A percentile compares a stretch with the other conserved stretches of the same genome.
phyloP scores from a whole-genome alignment of 495 filamentous ascomycete species.

The Collariella sp. region DNA sequence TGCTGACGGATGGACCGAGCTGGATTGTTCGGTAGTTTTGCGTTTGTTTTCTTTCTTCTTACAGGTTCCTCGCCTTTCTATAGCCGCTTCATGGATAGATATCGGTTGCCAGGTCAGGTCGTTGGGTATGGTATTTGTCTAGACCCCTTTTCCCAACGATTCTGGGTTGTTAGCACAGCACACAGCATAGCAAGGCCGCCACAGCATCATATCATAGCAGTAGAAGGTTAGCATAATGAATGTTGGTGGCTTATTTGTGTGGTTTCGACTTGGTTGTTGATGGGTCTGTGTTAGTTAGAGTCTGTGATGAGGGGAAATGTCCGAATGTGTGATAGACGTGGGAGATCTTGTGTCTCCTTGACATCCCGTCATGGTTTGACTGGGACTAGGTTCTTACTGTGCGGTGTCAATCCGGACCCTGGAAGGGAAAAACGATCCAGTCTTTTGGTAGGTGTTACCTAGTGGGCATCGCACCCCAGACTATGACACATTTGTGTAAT shows the following conservation, averaged over 20 bases:
- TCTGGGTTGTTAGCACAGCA: neutral
- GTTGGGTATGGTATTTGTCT: neutral
- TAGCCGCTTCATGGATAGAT: constrained; percentile 3
- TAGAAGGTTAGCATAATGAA: neutral
- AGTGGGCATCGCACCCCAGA: too few species aligned
- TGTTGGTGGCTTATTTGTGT: neutral
- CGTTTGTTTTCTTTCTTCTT: neutral
- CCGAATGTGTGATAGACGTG: too few species aligned
- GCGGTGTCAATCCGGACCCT: too few species aligned
- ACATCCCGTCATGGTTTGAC: too few species aligned
- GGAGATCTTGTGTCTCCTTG: too few species aligned
- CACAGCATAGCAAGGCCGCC: neutral
- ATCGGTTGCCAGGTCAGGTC: neutral
- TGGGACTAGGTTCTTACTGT: too few species aligned
- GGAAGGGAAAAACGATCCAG: too few species aligned
- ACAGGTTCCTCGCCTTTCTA: neutral
- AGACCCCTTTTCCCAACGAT: constrained; percentile 1
- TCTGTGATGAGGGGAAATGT: too few species aligned
- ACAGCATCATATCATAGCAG: neutral
- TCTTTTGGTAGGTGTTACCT: too few species aligned
- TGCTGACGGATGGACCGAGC: neutral
- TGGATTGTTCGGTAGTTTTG: neutral
- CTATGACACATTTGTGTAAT: too few species aligned
- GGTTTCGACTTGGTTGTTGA: too few species aligned
- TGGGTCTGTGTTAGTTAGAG: too few species aligned